Base-by-base conservation (phyloP, 108 stramenopile species). In the Skeletonema potamos region DNA sequence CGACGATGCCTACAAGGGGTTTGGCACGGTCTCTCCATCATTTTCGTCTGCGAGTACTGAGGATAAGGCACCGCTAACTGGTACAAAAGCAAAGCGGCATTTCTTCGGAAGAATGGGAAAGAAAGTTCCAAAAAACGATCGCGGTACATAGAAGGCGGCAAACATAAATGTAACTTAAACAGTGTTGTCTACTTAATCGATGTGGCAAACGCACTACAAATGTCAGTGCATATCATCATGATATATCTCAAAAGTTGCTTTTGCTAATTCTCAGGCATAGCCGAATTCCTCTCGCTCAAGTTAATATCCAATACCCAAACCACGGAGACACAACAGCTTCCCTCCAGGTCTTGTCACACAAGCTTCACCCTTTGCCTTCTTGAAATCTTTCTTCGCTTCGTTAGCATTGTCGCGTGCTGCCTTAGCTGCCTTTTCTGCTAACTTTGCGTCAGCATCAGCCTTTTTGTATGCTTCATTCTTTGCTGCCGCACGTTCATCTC, bases 311-410 rank as follows among this genome's bases (percentile, higher is more conserved):
- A 66, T 60, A 32, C 77, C 81, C 43, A 89, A 77, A 17, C 81
- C 74, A 32, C 91, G 88, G 70, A 93, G 60, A 73, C 92, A 93
- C 10, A 93, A 54, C 17, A 90, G 36, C 72, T 95, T 95, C 46
- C 94, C 94, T 61, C 94, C 94, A 3, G 77, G 76, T 72, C 91
- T 84, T 22, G 89, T 91, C 20, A 64, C 74, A 66, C 94, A 95
- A 5, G 94, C 94, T 34, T 83, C 84, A 79, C 88, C 91, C 82
- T 95, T 95, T 18, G 88, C 88, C 26, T 64, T 73, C 63, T 81
- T 85, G 34, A 87, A 85, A 20, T 70, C 62, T 68, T 89, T 85
- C 81, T 91, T 90, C 54, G 87, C 87, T 28, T 82, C 84, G 11
- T 91, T 84, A 15, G 89, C 89, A 26, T 77, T 76, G 10, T 72